phyloP scores from a whole-genome alignment of 805 yeast genomes.

The Yamadazyma endophytica region DNA sequence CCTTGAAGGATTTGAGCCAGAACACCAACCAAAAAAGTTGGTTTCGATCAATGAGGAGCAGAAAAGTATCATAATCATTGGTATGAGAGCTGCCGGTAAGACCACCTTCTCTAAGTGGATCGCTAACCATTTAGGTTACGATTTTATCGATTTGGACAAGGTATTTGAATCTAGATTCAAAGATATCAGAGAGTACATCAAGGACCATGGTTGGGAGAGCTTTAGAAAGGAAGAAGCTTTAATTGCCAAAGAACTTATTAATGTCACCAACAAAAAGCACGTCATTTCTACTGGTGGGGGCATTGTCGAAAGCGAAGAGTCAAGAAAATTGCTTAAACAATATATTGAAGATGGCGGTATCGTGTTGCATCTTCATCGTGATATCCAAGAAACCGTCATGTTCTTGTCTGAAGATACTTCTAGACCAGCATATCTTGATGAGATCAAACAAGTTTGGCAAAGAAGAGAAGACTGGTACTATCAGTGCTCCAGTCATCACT shows the following conservation, averaged over 20 bases:
- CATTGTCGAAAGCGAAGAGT: constrained; percentile 70
- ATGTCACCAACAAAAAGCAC: constrained; percentile 41
- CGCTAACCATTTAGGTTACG: constrained; percentile 62
- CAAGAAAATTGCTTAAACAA: constrained; percentile 58
- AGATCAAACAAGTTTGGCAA: constrained; percentile 76
- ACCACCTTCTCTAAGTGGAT: constrained; percentile 81
- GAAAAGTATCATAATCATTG: constrained; percentile 73
- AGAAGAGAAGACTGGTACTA: constrained; percentile 77
- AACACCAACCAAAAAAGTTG: constrained; percentile 12
- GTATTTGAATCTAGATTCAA: constrained; percentile 55
- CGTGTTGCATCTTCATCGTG: constrained; percentile 88
- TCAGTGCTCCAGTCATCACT: constrained; percentile 73
- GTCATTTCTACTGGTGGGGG: constrained; percentile 97
- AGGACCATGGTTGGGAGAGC: constrained; percentile 76
- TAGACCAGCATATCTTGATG: constrained; percentile 84
- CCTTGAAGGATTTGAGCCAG: constrained; percentile 69
- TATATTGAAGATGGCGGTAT: constrained; percentile 61
- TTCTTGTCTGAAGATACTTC: constrained; percentile 75
- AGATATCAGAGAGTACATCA: constrained; percentile 59
- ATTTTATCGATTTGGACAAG: constrained; percentile 72
- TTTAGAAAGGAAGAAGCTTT: constrained; percentile 69
- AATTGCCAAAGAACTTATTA: constrained; percentile 49
- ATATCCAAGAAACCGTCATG: constrained; percentile 70
- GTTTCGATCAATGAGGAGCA: constrained; percentile 31
- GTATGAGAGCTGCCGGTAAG: constrained; percentile 98